Base-by-base conservation (phyloP, 129 eudicot species). In the Kitagawia praeruptora region DNA sequence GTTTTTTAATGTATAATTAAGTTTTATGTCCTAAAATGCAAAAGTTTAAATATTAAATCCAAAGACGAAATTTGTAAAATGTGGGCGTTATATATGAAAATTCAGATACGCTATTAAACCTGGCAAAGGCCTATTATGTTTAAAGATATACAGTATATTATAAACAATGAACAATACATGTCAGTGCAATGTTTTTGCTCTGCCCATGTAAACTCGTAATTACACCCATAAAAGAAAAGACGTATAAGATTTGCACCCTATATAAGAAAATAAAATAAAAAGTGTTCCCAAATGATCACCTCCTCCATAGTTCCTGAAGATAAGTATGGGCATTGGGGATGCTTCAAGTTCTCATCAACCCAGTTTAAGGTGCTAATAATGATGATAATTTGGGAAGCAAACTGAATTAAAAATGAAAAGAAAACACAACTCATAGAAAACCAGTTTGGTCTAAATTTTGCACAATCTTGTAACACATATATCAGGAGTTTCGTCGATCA, bases 401-500 rank as follows among this genome's bases (percentile, higher is more conserved):
- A n/a, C 69, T 3, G 1, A 0, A 61, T n/a, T 34, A 34, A 61
- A 61, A n/a, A 25, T n/a, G 11, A n/a, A 6, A 61, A 61, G 4
- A 61, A 7, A 13, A 5, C 1, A 34, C 28, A 3, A n/a, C 67
- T 8, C 34, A n/a, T 18, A 14, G 73, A 27, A 67, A 67, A 12
- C 42, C 41, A 31, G 27, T 12, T 12, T 42, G 34, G 9, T 14
- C 18, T 31, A 67, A 71, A 28, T 8, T 44, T 66, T 78, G 64
- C 28, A 78, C 31, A 16, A 74, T 42, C 34, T 25, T 13, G 75
- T 14, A 70, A 41, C 19, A 16, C 41, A 31, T 66, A 27, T 54
- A 83, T 85, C 86, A 90, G 58, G 82, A 86, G 70, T 66, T 78
- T 66, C 85, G 72, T 11, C 82, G 82, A 61, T 83, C 90, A 79